Conservation (phyloP, 306 rosid genomes). For the Lathyrus sativus region DNA sequence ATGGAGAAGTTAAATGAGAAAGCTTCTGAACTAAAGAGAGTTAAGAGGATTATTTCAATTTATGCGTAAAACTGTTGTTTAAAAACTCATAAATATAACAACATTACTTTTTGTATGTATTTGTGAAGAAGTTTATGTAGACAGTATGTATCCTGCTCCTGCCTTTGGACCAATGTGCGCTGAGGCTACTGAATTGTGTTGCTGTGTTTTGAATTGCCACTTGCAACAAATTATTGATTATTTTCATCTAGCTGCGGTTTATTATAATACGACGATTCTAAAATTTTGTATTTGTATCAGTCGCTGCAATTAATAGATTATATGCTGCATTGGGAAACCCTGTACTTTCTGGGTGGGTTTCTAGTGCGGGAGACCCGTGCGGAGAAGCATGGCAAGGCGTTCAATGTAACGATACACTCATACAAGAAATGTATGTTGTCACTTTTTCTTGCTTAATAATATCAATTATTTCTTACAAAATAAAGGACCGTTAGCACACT, state of each 20-base stretch:
- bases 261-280: neutral
- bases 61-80: neutral
- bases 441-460: constrained; percentile 25
- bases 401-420: constrained; percentile 61
- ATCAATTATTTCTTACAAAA: constrained; percentile 4
- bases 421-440: constrained; percentile 63
- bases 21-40: neutral
- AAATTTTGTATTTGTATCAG: constrained; percentile 52
- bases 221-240: neutral
- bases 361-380: constrained; percentile 85
- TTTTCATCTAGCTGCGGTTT: constrained; percentile 23
- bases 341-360: constrained; percentile 82
- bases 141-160: neutral
- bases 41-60: neutral
- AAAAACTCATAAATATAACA: neutral
- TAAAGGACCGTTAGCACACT: constrained; percentile 26
- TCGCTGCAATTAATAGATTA: constrained; percentile 75
- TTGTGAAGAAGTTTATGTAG: neutral
- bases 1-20: neutral
- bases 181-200: constrained; percentile 4
- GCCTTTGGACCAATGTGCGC: constrained; percentile 8
- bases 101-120: neutral
- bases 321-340: constrained; percentile 75
- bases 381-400: constrained; percentile 97
- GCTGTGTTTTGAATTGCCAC: constrained; percentile 7